Evolutionary conservation across 805 yeast species (phyloP).

Genomic region (Saccharomycopsis babjevae): DNA sequence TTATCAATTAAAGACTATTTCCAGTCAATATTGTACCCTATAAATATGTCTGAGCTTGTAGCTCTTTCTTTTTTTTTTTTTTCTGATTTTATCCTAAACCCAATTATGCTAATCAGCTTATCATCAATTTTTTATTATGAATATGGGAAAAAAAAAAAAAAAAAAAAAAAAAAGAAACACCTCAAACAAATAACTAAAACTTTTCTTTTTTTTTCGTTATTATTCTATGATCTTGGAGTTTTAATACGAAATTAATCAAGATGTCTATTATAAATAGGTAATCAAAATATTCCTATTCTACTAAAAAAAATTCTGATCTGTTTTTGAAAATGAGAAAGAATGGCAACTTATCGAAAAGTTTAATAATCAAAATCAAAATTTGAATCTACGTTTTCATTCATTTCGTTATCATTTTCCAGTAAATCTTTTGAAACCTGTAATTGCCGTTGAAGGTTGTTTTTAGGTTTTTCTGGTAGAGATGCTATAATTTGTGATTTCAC

Average conservation of each 20-base stretch:
- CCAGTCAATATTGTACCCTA: not conserved
- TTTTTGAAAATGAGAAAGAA: too few species aligned
- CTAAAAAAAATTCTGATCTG: too few species aligned
- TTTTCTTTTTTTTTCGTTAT: too few species aligned
- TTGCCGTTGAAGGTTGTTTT: not conserved
- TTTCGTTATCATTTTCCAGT: not conserved
- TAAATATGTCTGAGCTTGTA: not conserved
- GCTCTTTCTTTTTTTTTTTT: not conserved
- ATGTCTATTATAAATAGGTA: too few species aligned
- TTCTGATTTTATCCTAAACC: not conserved
- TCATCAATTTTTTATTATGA: not conserved
- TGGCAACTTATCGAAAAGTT: not conserved
- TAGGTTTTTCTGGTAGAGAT: not conserved
- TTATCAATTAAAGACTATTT: not conserved
- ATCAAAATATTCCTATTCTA: too few species aligned
- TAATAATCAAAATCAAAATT: not conserved
- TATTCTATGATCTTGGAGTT: too few species aligned
- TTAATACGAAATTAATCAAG: too few species aligned
- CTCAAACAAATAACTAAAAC: not conserved
- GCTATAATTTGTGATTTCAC: not conserved
- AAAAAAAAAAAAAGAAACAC: not conserved
- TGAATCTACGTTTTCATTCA: not conserved
- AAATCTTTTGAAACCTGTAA: not conserved
- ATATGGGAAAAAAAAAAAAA: not conserved
- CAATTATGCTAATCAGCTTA: not conserved